Base-by-base conservation (phyloP, 1,284 basidiomycete genomes). In the Rhodotorula sp. region DNA sequence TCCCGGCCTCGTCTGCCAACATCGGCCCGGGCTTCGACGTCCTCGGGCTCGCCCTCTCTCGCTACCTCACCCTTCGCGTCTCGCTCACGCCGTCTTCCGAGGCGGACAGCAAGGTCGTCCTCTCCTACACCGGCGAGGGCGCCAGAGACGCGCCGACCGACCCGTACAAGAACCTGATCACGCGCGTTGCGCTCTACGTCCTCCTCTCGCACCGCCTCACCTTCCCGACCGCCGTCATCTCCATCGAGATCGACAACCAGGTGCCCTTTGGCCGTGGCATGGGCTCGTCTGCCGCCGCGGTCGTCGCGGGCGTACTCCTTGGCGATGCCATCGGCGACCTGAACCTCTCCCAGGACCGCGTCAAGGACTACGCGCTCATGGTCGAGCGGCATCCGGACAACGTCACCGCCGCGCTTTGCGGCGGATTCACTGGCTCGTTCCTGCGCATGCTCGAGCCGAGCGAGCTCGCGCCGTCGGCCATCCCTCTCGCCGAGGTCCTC, bases 361-460 rank as follows among this genome's bases (percentile, higher is more conserved):
- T 97, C 78, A 87, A 99, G 69, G 97, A 99, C 83, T 96, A 94
- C 80, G 95, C 97, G 1, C 86, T 99, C 69, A 99, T 99, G 97
- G 95, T 99, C 78, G 97, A 99, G 83, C 88, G 97, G 19, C 97
- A 99, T 82, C 97, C 97, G 15, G 97, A 99, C 84, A 99, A 99
- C 81, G 96, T 99, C 76, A 97, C 97, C 0, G 97, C 97, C 1
- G 96, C 96, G 0, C 87, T 99, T 48, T 87, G 98, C 44, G 97
- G 97, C 53, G 97, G 97, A 0, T 99, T 99, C 81, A 93, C 99
- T n/a, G 97, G 96, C 19, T 92, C 91, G 12, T 99, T 99, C 84
- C 87, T 99, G 67, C 87, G 90, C 70, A 96, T 98, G 81, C 87
- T 99, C 51, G 81, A 80, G 51, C 80, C 79, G 48, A 91, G 92